These are phyloP conservation scores for Scheffersomyces illinoinensis DNA, from an alignment of 1,139 yeast species.

Conservation along the genomic window DNA sequence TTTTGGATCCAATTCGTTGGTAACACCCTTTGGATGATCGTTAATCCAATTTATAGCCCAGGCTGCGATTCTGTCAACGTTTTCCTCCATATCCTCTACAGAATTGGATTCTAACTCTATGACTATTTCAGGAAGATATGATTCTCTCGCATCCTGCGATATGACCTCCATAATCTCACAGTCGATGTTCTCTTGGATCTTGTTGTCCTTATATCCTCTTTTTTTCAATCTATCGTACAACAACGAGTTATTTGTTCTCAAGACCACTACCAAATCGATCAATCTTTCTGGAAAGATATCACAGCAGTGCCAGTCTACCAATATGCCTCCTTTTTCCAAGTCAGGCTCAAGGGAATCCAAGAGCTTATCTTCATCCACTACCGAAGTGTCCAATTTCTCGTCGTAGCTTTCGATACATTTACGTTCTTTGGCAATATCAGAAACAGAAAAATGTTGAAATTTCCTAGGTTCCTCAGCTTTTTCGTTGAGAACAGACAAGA, in stretches of 20 bases:
- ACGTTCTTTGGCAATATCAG: conserved; percentile 79
- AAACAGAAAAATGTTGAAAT: conserved; percentile 65
- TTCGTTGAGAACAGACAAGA: conserved; percentile 48
- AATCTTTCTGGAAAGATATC: conserved; percentile 92
- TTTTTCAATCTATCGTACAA: conserved; percentile 74
- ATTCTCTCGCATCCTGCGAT: conserved; percentile 80
- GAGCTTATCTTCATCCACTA: conserved; percentile 89
- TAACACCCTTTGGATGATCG: conserved; percentile 45
- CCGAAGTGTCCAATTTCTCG: conserved; percentile 77
- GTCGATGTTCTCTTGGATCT: conserved; percentile 88
- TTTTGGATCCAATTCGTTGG: conserved; percentile 31
- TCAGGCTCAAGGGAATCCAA: conserved; percentile 80
- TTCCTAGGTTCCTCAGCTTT: conserved; percentile 29
- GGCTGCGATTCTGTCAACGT: conserved; percentile 68
- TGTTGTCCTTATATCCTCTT: conserved; percentile 74
- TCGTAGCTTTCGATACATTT: conserved; percentile 84
- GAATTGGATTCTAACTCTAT: conserved; percentile 74
- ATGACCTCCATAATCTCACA: conserved; percentile 97
- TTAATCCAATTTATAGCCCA: conserved; percentile 78
- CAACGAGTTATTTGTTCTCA: conserved; percentile 70
- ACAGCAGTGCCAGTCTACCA: conserved; percentile 97
- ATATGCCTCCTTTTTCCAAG: conserved; percentile 77
- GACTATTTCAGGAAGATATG: conserved; percentile 77
- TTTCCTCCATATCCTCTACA: conserved; percentile 75
- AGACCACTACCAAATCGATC: conserved; percentile 88